phyloP scores from a whole-genome alignment of 2,329 filamentous ascomycete genomes.

The Penicillium sp. region DNA sequence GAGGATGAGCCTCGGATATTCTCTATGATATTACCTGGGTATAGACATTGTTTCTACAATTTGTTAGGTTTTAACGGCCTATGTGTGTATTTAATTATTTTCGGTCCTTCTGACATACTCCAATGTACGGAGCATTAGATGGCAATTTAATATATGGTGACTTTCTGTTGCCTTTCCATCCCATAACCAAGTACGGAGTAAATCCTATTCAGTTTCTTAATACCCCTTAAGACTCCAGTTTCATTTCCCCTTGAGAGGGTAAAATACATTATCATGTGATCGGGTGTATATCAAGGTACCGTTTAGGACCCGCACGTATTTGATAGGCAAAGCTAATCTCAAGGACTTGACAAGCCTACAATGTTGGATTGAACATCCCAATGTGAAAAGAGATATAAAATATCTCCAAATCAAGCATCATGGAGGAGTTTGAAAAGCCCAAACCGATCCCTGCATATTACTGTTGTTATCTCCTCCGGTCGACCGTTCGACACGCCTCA shows the following conservation, averaged over 20 bases:
- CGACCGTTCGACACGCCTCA: constrained; percentile 64
- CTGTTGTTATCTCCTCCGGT: constrained; percentile 87
- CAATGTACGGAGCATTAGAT: neutral
- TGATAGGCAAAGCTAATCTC: constrained; percentile 10
- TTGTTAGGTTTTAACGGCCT: neutral
- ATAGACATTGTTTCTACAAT: neutral
- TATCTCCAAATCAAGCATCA: constrained; percentile 1
- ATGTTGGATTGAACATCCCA: neutral
- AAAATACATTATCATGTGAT: constrained; percentile 9
- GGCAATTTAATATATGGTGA: neutral
- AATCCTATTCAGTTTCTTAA: neutral
- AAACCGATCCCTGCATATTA: constrained; percentile 79
- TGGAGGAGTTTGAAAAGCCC: constrained; percentile 37
- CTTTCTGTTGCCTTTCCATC: neutral
- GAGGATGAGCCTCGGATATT: neutral
- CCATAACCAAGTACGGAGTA: neutral
- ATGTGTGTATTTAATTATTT: neutral
- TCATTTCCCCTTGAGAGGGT: neutral
- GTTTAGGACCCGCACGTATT: constrained; percentile 3
- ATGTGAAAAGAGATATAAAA: neutral
- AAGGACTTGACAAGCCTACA: constrained; percentile 1
- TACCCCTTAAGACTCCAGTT: neutral
- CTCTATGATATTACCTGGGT: neutral
- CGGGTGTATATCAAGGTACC: constrained; percentile 3
- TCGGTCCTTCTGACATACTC: neutral